Percentiles rank a stretch among this genome's conserved stretches.
Evolutionary conservation across 805 yeast species (phyloP).

Genomic region (Wickerhamiella bombiphila): DNA sequence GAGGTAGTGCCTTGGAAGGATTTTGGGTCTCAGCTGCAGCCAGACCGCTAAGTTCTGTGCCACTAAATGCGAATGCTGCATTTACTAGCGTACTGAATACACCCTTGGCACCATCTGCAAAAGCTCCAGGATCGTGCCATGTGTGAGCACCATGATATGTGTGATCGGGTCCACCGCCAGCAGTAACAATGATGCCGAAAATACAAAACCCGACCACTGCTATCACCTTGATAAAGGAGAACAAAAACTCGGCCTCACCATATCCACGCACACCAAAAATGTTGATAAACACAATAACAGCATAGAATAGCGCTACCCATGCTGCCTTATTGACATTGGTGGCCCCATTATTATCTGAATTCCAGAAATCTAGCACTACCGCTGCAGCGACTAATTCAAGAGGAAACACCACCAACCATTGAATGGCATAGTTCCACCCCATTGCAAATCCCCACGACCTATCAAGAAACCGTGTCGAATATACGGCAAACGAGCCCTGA

Average conservation of each 20-base stretch:
- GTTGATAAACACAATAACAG: conserved; percentile 34
- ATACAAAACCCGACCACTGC: conserved; percentile 52
- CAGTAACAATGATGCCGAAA: conserved; percentile 34
- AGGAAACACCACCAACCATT: conserved; percentile 47
- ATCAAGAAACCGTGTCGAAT: conserved; percentile 43
- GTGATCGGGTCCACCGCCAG: conserved; percentile 47
- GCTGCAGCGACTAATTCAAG: conserved; percentile 48
- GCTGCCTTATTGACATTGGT: conserved; percentile 35
- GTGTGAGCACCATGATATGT: conserved; percentile 38
- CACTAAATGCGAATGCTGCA: conserved; percentile 65
- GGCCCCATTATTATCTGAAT: conserved; percentile 22
- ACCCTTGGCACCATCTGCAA: no score
- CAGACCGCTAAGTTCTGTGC: conserved; percentile 58
- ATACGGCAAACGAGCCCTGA: conserved; percentile 42
- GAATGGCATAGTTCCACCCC: conserved; percentile 53
- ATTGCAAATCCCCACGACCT: conserved; percentile 52
- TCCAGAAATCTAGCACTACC: conserved; percentile 42
- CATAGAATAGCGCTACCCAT: conserved; percentile 45
- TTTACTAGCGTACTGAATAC: conserved; percentile 57
- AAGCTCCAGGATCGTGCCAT: conserved; percentile 56
- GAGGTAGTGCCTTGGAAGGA: conserved; percentile 53
- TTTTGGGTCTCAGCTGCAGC: conserved; percentile 65
- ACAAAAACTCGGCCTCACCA: conserved; percentile 58
- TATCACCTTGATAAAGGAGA: conserved; percentile 42
- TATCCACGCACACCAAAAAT: conserved; percentile 45